phyloP scores from a whole-genome alignment of 108 stramenopile genomes.

The Nitzschia sp. region DNA sequence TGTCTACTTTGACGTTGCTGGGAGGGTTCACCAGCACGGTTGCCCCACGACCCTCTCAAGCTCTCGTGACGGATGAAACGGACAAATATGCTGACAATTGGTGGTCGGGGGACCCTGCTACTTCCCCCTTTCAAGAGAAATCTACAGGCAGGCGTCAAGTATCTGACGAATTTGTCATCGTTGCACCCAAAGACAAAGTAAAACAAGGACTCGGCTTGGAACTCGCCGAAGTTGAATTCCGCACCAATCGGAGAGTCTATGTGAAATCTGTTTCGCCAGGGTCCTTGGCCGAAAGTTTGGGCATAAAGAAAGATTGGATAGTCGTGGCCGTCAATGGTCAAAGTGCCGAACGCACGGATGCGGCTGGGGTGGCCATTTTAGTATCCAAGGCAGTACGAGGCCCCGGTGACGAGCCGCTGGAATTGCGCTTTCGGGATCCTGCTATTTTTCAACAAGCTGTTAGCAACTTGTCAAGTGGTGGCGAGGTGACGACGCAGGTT shows the following conservation, averaged over 20 bases:
- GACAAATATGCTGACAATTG: conserved; percentile 55
- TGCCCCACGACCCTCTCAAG: conserved; percentile 31
- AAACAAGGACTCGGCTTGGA: conserved; percentile 72
- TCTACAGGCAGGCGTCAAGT: conserved; percentile 3
- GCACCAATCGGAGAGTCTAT: conserved; percentile 70
- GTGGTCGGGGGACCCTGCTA: conserved; percentile 29
- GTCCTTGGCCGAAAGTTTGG: conserved; percentile 60
- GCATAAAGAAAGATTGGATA: conserved; percentile 68
- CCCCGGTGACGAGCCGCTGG: conserved; percentile 28
- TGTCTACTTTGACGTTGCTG: too few species aligned
- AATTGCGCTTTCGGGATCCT: conserved; percentile 74
- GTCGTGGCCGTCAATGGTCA: conserved; percentile 67
- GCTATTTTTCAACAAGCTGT: conserved; percentile 52
- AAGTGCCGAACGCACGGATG: conserved; percentile 58
- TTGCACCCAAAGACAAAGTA: conserved; percentile 49
- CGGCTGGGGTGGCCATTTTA: conserved; percentile 69
- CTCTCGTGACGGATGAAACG: conserved; percentile 71
- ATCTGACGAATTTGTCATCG: conserved; percentile 50
- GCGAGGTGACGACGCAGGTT: conserved; percentile 65
- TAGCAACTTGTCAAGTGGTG: conserved; percentile 28
- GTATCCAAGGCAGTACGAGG: conserved; percentile 50
- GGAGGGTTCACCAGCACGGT: too few species aligned
- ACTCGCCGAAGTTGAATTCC: conserved; percentile 71
- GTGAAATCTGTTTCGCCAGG: conserved; percentile 72
- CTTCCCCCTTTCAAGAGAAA: neutral